Percentiles rank a stretch among this genome's conserved stretches.
These are phyloP conservation scores for Hawksworthiomyces lignivorus DNA, from an alignment of 2,329 filamentous ascomycete genomes.

Conservation along the genomic window DNA sequence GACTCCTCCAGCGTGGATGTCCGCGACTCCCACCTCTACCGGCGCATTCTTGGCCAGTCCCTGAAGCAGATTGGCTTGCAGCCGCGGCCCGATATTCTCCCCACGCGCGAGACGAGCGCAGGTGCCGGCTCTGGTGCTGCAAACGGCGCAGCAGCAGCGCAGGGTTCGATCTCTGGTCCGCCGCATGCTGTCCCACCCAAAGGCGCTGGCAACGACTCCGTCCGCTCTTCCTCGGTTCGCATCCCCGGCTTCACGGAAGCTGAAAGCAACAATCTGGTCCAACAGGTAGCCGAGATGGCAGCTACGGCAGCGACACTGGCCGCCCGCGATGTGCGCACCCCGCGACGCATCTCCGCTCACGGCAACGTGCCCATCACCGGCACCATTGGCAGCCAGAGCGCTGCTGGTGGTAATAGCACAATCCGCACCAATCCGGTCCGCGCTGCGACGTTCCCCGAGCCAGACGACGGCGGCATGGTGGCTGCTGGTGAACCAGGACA, in stretches of 20 bases:
- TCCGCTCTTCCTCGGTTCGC: conserved; percentile 38
- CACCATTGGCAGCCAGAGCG: conserved; percentile 1
- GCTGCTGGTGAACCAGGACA: conserved; percentile 28
- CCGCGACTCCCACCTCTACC: conserved; percentile 82
- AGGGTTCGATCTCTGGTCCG: no score
- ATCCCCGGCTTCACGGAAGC: conserved; percentile 70
- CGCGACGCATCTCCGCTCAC: conserved; percentile 15
- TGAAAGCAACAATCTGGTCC: conserved; percentile 72
- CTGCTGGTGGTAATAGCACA: not conserved
- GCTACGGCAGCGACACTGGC: conserved; percentile 85
- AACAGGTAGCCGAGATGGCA: conserved; percentile 87
- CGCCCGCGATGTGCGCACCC: conserved; percentile 57
- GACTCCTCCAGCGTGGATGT: conserved; percentile 59
- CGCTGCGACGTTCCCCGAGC: conserved; percentile 7
- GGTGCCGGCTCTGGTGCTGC: conserved; percentile 22
- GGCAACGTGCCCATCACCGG: conserved; percentile 11
- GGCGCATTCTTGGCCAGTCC: conserved; percentile 85
- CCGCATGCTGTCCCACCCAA: no score
- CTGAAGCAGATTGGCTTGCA: conserved; percentile 71
- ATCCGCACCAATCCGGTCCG: conserved; percentile 6
- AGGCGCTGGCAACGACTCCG: conserved; percentile 24
- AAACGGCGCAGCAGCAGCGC: conserved; percentile 20
- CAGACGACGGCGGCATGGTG: conserved; percentile 6
- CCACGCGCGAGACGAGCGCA: conserved; percentile 56
- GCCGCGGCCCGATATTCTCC: conserved; percentile 30